Conservation (phyloP, 495 filamentous ascomycete species). For the Acidiella bohemica region DNA sequence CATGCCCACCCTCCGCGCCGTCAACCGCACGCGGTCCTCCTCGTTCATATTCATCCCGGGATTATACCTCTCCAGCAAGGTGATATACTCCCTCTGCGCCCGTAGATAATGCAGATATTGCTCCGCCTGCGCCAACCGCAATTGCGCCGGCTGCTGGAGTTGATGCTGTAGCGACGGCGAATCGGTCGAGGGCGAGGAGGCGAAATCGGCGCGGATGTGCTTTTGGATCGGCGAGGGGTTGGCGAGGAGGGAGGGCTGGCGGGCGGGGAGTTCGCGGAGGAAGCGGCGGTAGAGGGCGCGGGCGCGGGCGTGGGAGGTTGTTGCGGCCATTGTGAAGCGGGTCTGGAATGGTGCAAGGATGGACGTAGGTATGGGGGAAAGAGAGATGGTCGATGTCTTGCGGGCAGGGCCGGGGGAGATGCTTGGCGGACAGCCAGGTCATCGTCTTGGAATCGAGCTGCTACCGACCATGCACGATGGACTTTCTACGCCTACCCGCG, state of each 20-base stretch:
- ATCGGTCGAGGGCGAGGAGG: slow-evolving; percentile 16
- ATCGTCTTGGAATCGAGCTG: no score
- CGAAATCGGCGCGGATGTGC: slow-evolving; percentile 36
- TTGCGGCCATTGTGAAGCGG: neutral
- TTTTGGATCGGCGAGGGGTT: slow-evolving; percentile 35
- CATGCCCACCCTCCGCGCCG: slow-evolving; percentile 79
- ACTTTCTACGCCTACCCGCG: slow-evolving; percentile 12
- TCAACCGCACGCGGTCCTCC: slow-evolving; percentile 70
- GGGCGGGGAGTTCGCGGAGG: slow-evolving; percentile 79
- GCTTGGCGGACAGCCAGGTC: no score
- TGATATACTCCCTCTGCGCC: slow-evolving; percentile 69
- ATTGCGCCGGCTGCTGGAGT: slow-evolving; percentile 5
- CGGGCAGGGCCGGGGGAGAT: no score
- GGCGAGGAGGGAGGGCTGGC: slow-evolving; percentile 34
- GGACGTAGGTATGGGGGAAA: no score
- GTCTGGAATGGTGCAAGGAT: no score
- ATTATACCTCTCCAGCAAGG: slow-evolving; percentile 80
- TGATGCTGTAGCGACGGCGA: slow-evolving; percentile 4
- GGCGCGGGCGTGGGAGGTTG: slow-evolving; percentile 22
- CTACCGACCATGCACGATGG: no score
- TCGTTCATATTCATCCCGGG: slow-evolving; percentile 73
- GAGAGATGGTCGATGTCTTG: no score
- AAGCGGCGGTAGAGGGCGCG: slow-evolving; percentile 78
- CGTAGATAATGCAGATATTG: slow-evolving; percentile 68
- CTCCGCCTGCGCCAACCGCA: slow-evolving; percentile 45